Base-by-base conservation (phyloP, 192 early-diverging fungal genomes). In the Helicostylum pulchrum region DNA sequence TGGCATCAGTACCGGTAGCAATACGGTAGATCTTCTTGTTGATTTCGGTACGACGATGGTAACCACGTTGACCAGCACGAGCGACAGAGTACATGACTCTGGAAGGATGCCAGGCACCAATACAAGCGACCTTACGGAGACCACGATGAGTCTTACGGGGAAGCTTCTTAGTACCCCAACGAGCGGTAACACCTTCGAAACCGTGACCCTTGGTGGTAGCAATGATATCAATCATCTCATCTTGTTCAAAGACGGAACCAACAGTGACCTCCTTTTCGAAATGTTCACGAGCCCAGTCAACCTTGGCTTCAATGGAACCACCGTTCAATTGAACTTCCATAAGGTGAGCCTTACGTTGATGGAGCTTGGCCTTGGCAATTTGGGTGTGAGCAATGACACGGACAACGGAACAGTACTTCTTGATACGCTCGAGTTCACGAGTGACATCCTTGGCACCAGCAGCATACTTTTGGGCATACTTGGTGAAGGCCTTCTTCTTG, bases 1-100 rank as follows among this genome's bases (percentile, higher is more conserved):
- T 78, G 68, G 82, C 80, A 82, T 94, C 90, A 64, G 87, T 82
- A 68, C 89, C 91, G 72, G 91, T 92, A 60, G 90, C 95, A 61
- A 99, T 90, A 74, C 96, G 92, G 90, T 98, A 99, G 87, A 99
- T 96, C 91, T 99, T 99, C 93, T 97, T 98, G 92, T 99, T 99
- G 67, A 95, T 78, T 84, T 99, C 97, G 67, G 96, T 98, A 90
- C 97, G 96, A 88, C 98, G 97, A 85, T 99, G 97, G 90, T 95
- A 98, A 87, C 97, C 97, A 84, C 94, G 83, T 88, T 99, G 97
- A 95, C 97, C 97, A 73, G 97, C 92, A 80, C 97, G 95, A 64
- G 97, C 91, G 69, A 99, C 96, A 62, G 97, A 94, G 93, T 88
- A 97, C 94, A 94, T 96, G 78, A 98, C 96, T 54, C 92, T 87